Evolutionary conservation across 1,139 yeast species (phyloP), one percentile per base, ranked within the genome.

Genomic region (Scheffersomyces lignicola): DNA sequence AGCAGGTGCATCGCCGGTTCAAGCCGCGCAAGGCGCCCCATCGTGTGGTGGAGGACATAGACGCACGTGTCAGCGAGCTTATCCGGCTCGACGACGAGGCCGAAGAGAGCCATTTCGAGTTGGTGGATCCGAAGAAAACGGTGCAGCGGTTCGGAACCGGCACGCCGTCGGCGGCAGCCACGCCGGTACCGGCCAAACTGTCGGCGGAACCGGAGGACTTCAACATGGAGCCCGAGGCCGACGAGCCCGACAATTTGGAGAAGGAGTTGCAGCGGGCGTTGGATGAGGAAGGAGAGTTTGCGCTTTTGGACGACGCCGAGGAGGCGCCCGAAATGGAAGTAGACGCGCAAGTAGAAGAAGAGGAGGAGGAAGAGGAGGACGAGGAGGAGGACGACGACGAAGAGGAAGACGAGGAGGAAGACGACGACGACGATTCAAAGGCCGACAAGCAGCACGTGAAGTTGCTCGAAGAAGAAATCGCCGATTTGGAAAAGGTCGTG

Each of bases 81-180:
- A 69, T 92, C 25, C 71, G 78, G 43, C 62, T 79, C 29, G 98
- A 92, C 54, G 85, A 78, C 22, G 90, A 83, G 40, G 95, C 97
- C 0, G 92, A 86, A 52, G 89, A 83, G 37, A 76, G 85, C 13
- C 78, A 76, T 30, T 87, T 82, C 52, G 97, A 92, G 51, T 67
- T 89, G 33, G 69, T 89, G 12, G 90, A 86, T 50, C 71, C 80
- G 34, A 54, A 48, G 39, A 54, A 51, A 29, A 40, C 44, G 25
- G 45, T 47, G 29, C 28, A 36, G 18, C 43, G 54, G 18, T 45
- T 37, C 35, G 51, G 52, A 7, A 43, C 46, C 4, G 51, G 46
- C 1, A 53, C 56, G 2, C 56, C 63, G 3, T 52, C 64, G 2
- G 48, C 54, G 2, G 56, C 46, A n/a, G 43, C 54, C 45, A 47